Percentiles rank a stretch among this genome's conserved stretches.
These are phyloP conservation scores for Mucor piriformis DNA, from an alignment of 371 early-diverging fungal species.

Conservation along the genomic window DNA sequence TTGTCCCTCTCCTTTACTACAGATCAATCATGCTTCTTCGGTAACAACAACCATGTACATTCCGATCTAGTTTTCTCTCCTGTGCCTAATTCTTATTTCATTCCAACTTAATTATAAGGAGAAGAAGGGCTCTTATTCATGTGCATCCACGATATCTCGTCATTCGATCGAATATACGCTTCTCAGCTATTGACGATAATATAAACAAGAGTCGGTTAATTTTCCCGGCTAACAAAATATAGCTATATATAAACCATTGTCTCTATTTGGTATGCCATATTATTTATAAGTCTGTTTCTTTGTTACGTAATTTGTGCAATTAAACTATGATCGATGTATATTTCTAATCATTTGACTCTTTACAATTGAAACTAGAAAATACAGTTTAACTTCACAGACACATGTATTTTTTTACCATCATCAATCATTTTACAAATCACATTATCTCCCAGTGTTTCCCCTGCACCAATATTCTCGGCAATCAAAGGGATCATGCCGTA, in stretches of 20 bases:
- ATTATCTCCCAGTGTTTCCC: neutral
- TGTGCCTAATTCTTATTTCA: too few relatives aligned
- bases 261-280: neutral
- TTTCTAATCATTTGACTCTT: neutral
- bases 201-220: neutral
- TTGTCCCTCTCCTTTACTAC: too few relatives aligned
- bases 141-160: neutral
- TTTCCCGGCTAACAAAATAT: neutral
- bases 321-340: neutral
- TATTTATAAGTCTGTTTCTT: neutral
- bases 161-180: neutral
- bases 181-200: neutral
- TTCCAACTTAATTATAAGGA: too few relatives aligned
- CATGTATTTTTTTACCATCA: neutral
- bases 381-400: neutral
- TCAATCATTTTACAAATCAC: neutral
- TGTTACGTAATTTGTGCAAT: neutral
- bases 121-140: neutral
- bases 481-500: constrained; percentile 1
- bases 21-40: too few relatives aligned
- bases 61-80: too few relatives aligned
- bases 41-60: too few relatives aligned
- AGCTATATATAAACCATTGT: neutral
- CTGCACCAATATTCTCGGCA: constrained; percentile 1
- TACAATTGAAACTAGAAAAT: neutral